Evolutionary conservation across 164 flowering plant species (phyloP).

Genomic region (Sextonia rubra): DNA sequence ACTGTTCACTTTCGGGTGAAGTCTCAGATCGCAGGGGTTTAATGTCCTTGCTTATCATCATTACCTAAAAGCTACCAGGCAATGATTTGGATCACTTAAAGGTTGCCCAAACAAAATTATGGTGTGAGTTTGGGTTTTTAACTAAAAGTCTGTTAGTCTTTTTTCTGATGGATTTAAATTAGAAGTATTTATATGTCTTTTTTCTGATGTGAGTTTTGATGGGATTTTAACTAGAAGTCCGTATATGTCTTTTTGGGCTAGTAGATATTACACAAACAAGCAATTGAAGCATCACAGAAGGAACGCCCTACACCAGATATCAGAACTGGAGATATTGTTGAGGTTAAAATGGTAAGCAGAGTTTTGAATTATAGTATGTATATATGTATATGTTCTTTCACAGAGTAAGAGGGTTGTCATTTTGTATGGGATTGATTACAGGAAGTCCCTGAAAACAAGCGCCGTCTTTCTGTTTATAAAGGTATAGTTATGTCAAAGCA

Average conservation of each 20-base stretch:
- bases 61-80: not conserved
- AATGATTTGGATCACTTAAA: not conserved
- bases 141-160: not conserved
- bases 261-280: slow-evolving; percentile 82
- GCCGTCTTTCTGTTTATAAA: slow-evolving; percentile 63
- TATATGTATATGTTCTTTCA: no score
- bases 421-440: slow-evolving; percentile 24
- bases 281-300: slow-evolving; percentile 66
- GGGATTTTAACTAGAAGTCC: not conserved
- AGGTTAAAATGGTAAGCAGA: slow-evolving; percentile 66
- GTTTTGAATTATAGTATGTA: not conserved
- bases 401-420: not conserved
- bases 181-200: not conserved
- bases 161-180: no score
- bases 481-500: slow-evolving; percentile 89
- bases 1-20: not conserved
- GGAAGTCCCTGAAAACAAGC: slow-evolving; percentile 87
- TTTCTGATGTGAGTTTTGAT: not conserved
- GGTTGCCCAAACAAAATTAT: not conserved
- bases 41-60: not conserved
- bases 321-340: slow-evolving; percentile 80
- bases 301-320: slow-evolving; percentile 68
- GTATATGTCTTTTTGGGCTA: slow-evolving; percentile 4
- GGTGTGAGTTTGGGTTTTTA: not conserved
- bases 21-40: not conserved